Conservation (phyloP, 2,329 filamentous ascomycete genomes). For the Neoscytalidium dimidiatum region DNA sequence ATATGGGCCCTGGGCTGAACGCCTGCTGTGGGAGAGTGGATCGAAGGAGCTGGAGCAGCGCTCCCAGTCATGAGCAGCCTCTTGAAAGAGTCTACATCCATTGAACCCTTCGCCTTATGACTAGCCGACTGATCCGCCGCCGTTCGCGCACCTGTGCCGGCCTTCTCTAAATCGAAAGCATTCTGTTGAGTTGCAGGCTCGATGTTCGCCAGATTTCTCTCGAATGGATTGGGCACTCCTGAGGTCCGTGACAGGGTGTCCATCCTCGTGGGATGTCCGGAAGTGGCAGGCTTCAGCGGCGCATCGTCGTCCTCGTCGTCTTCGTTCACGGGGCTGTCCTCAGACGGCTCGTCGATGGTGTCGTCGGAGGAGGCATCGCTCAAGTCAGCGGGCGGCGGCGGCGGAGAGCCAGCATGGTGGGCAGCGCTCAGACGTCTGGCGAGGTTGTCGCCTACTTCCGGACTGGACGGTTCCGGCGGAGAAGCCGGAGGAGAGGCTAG, state of each 20-base stretch:
- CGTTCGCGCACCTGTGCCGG: slow-evolving; percentile 21
- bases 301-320: background rate
- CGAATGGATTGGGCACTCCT: slow-evolving; percentile 36
- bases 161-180: background rate
- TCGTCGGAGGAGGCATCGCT: slow-evolving; percentile 14
- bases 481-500: slow-evolving; percentile 45
- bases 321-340: background rate
- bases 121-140: background rate
- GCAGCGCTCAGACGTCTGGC: slow-evolving; percentile 24
- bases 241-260: background rate
- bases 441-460: slow-evolving; percentile 27
- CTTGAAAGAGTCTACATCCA: slow-evolving; percentile 80
- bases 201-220: slow-evolving; percentile 40
- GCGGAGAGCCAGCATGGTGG: slow-evolving; percentile 25
- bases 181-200: slow-evolving; percentile 29
- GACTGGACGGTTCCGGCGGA: slow-evolving; percentile 35
- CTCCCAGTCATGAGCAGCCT: slow-evolving; percentile 74
- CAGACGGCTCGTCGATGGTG: background rate
- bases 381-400: slow-evolving; percentile 24
- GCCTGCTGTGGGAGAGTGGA: background rate
- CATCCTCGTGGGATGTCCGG: background rate
- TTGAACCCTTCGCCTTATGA: slow-evolving; percentile 40
- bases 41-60: slow-evolving; percentile 34
- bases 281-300: slow-evolving; percentile 5
- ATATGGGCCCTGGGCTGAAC: slow-evolving; percentile 9